Percentiles rank a stretch among this genome's conserved stretches.
Evolutionary conservation across 176 grass and related monocot genomes (phyloP).

Genomic region (Otatea glauca): DNA sequence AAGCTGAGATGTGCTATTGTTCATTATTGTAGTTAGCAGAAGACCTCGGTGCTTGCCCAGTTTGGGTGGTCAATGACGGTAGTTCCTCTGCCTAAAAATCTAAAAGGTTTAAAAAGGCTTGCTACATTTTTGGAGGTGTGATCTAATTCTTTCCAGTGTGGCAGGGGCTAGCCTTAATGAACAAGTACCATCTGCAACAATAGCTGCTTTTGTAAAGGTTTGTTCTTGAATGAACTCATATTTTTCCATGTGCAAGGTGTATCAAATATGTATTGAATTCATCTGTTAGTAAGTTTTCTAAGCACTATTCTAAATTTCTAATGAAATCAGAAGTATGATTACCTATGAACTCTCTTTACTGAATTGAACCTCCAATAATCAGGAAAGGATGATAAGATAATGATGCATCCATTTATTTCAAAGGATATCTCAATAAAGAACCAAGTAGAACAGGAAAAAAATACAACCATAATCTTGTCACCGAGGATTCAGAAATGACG

Average conservation of each 20-base stretch:
- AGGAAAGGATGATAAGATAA: background rate
- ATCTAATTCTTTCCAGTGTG: constrained; percentile 42
- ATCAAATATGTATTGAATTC: constrained; percentile 20
- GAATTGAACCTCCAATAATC: background rate
- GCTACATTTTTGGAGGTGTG: background rate
- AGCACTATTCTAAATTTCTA: background rate
- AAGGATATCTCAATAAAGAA: constrained; percentile 26
- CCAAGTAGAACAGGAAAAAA: background rate
- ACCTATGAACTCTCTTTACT: background rate
- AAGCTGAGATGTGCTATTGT: constrained; percentile 46
- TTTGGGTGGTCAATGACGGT: constrained; percentile 95
- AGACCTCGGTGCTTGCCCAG: constrained; percentile 74
- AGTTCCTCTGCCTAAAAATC: constrained; percentile 38
- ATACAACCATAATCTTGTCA: constrained; percentile 23
- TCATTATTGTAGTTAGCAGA: constrained; percentile 74
- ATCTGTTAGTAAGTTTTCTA: constrained; percentile 14
- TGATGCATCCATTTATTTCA: constrained; percentile 23
- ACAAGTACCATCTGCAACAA: constrained; percentile 63
- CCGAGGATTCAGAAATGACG: constrained; percentile 15
- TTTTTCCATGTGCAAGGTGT: constrained; percentile 3
- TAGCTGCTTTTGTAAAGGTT: constrained; percentile 84
- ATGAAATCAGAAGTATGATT: background rate
- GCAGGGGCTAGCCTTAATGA: constrained; percentile 80
- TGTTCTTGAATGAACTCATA: constrained; percentile 35
- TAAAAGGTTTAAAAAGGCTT: constrained; percentile 2